Base-by-base conservation (phyloP, 1,284 basidiomycete genomes). In the Moesziomyces sp. region DNA sequence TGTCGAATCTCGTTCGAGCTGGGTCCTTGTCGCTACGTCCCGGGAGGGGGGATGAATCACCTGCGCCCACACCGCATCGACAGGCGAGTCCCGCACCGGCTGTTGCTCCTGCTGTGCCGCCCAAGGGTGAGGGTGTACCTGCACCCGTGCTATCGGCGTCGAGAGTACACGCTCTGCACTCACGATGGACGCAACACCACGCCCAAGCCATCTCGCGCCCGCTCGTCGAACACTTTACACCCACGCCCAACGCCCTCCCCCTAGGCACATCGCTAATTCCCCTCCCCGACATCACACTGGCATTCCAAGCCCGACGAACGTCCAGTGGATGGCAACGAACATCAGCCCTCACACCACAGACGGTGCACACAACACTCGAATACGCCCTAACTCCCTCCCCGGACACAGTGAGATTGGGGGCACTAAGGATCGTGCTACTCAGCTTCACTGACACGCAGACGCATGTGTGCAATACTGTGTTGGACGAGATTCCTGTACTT, bases 1-100 rank as follows among this genome's bases (percentile, higher is more conserved):
- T 72, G 3, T 42, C 47, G 4, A 58, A 58, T 24, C 49, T 72
- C 2, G 69, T 72, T 0, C 51, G 69, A 2, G 54, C 44, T 8
- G 21, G 38, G 1, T 66, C 62, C 14, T 46, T 72, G 3, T 57
- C 65, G 0, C 34, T 53, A 0, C 54, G 52, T 3, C 23, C 48
- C 3, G 3, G 43, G n/a, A 35, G 52, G 0, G 45, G 11, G 3
- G 48, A 38, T 16, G 26, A 28, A 28, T 40, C 18, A 14, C 5
- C 14, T 28, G 26, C 38, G 16, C 38, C 14, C 6, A 40, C 16
- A 40, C 38, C 38, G 16, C 1, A 2, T 40, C 38, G 38, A 3
- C 38, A 40, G 14, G 2, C 38, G 1, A 40, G 11, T 18, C 38
- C 38, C 6, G 38, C 38, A 5, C 38, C 38, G 2, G 16, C 38